Base-by-base conservation (phyloP, 352 stramenopile species). In the Ophiocytium majus region DNA sequence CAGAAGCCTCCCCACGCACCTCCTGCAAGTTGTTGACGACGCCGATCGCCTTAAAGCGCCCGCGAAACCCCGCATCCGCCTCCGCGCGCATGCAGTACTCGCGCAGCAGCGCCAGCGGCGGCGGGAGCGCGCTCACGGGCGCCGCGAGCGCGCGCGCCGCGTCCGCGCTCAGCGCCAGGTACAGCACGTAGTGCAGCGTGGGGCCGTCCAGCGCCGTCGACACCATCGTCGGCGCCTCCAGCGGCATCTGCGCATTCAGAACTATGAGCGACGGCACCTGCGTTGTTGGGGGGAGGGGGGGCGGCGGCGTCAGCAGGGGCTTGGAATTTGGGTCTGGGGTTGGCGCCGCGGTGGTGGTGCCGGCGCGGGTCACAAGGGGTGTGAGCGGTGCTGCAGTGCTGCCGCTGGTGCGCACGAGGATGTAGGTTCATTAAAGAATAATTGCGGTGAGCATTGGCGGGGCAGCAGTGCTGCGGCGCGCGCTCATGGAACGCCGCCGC, bases 241-340 rank as follows among this genome's bases (percentile, higher is more conserved):
- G 63, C 57, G 83, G 83, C 66, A 86, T 57, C 49, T 86, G 83
- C 23, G 83, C 64, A 32, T 86, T 86, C 34, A 86, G 64, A 10
- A 86, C 66, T 31, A 86, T 50, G 36, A 86, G 23, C 0, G 83
- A 84, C 33, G 83, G 83, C 32, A 83, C 76, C 63, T 63, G 80
- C 43, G 14, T n/a, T n/a, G n/a, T n/a, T n/a, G n/a, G n/a, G n/a
- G n/a, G n/a, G n/a, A n/a, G n/a, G 5, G 76, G 82, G 35, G 82
- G 82, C n/a, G n/a, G n/a, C n/a, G n/a, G n/a, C n/a, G n/a, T n/a
- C n/a, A n/a, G n/a, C n/a, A n/a, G n/a, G n/a, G n/a, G n/a, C n/a
- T n/a, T n/a, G n/a, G n/a, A n/a, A n/a, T n/a, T n/a, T n/a, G n/a
- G n/a, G n/a, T n/a, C n/a, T n/a, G n/a, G n/a, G n/a, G n/a, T n/a